Base-by-base conservation (phyloP, 371 early-diverging fungal species). In the Mortierella sp. region DNA sequence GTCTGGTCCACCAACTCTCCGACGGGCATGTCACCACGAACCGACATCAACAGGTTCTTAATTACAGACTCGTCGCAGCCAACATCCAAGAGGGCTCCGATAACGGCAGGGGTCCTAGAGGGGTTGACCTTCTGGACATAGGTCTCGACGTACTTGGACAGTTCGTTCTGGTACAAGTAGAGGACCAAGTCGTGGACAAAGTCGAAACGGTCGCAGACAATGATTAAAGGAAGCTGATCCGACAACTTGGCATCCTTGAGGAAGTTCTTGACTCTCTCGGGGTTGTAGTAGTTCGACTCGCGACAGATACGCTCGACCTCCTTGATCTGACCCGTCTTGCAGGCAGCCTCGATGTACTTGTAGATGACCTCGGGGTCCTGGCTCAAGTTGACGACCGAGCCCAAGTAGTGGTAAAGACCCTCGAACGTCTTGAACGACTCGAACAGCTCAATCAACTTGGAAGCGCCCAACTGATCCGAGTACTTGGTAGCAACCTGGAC, bases 111-210 rank as follows among this genome's bases (percentile, higher is more conserved):
- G 22, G 97, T 96, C 76, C 99, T 96, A 19, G 93, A 80, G 1
- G 97, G 92, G 83, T 99, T 99, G 72, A 99, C 98, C 79, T 97
- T 97, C 83, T 98, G 98, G 14, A 98, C 99, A 75, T 99, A 99
- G 43, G 97, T 94, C 87, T 98, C 99, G 77, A 99, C 98, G 88
- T 95, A 98, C 91, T 96, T 97, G 86, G 91, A 93, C 74, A 96
- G 82, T 74, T 94, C 93, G 88, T 96, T 96, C 77, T 98, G 96
- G 87, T 97, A 97, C 76, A 99, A 88, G 79, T 95, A 97, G 44
- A 99, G 91, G 13, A 99, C 96, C 41, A 99, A 89, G 80, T 99
- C 99, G 79, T 98, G 98, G 31, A 99, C 98, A 90, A 95, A 98
- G 85, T 95, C 94, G 79, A 95, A 96, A 67, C 99, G 93, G 84